Evolutionary conservation across 2,329 filamentous ascomycete genomes (phyloP).

Genomic region (Penicillium sp.): DNA sequence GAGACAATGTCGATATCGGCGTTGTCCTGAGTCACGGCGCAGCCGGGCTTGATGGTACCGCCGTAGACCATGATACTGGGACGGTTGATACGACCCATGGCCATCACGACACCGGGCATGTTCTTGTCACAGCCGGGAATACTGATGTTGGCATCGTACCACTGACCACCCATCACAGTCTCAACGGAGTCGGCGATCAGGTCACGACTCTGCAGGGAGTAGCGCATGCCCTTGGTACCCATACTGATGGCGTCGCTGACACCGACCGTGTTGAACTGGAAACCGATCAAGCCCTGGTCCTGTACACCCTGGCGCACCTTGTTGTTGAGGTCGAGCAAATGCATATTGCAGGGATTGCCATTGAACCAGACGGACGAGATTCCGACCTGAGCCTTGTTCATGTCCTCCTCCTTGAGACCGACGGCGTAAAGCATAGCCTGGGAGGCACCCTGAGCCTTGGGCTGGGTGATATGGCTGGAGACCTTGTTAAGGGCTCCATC

Average conservation of each 20-base stretch:
- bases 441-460: slow-evolving; percentile 95
- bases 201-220: slow-evolving; percentile 88
- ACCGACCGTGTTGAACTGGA: slow-evolving; percentile 98
- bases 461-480: slow-evolving; percentile 83
- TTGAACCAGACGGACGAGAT: slow-evolving; percentile 98
- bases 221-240: slow-evolving; percentile 96
- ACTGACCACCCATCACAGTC: slow-evolving; percentile 97
- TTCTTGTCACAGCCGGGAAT: slow-evolving; percentile 99
- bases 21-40: slow-evolving; percentile 68
- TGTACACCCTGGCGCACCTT: slow-evolving; percentile 68
- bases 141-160: slow-evolving; percentile 96
- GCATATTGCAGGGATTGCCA: slow-evolving; percentile 99
- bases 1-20: slow-evolving; percentile 87
- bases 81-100: slow-evolving; percentile 90
- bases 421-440: slow-evolving; percentile 99
- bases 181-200: slow-evolving; percentile 98
- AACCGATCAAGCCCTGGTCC: slow-evolving; percentile 76
- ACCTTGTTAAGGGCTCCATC: slow-evolving; percentile 68
- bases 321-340: slow-evolving; percentile 82
- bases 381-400: slow-evolving; percentile 95
- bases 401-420: slow-evolving; percentile 76
- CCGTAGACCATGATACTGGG: slow-evolving; percentile 98
- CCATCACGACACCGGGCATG: slow-evolving; percentile 90
- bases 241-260: slow-evolving; percentile 98
- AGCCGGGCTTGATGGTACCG: slow-evolving; percentile 88